Evolutionary conservation across 352 stramenopile species (phyloP).

Genomic region (Phytophthora hibernalis): DNA sequence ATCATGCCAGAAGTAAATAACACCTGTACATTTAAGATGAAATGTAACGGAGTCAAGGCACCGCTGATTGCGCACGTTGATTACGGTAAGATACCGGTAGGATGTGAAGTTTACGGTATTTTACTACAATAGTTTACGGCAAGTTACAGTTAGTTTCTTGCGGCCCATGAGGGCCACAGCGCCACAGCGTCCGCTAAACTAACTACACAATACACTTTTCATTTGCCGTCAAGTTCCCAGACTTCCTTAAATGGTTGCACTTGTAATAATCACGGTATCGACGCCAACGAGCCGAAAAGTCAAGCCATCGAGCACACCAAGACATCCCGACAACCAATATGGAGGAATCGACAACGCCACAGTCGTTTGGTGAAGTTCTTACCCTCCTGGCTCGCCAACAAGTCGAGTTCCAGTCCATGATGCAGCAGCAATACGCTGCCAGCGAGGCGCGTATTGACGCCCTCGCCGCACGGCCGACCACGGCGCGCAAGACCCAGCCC

Average conservation of each 20-base stretch:
- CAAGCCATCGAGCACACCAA: not conserved
- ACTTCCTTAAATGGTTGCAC: conserved; percentile 1
- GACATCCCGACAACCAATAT: not conserved
- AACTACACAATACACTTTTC: no score
- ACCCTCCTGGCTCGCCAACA: not conserved
- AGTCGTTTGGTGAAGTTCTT: not conserved
- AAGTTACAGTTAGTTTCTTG: no score
- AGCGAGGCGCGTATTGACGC: conserved; percentile 1
- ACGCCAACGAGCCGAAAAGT: not conserved
- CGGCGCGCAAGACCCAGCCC: not conserved
- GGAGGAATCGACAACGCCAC: not conserved
- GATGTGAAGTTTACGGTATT: no score
- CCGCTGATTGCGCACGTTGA: no score
- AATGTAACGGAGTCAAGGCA: no score
- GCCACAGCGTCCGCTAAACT: no score
- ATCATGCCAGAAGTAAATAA: not conserved
- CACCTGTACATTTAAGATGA: not conserved
- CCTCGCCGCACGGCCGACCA: not conserved
- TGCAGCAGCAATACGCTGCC: conserved; percentile 2
- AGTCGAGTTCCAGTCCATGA: conserved; percentile 1
- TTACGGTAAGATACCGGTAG: no score
- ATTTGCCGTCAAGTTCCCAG: no score
- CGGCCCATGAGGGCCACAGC: no score
- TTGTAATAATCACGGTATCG: not conserved
- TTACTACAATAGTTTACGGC: no score